A percentile compares a stretch with the other conserved stretches of the same genome.
phyloP scores from a whole-genome alignment of 495 filamentous ascomycete genomes.

The Lasiosphaeria miniovina region DNA sequence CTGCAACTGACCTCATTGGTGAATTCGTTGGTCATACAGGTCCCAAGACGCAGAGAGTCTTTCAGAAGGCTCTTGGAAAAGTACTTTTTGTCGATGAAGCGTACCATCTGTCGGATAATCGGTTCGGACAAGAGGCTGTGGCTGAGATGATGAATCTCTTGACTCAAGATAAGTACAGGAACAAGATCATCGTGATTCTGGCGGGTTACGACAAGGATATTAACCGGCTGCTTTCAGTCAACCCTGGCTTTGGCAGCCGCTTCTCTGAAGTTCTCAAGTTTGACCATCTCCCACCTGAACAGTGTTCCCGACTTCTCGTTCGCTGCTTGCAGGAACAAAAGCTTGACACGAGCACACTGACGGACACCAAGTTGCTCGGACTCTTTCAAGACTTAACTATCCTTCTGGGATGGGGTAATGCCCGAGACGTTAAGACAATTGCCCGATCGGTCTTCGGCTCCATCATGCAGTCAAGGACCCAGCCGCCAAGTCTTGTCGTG shows the following conservation, averaged over 20 bases:
- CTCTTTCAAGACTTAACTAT: not conserved
- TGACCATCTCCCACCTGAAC: slow-evolving; percentile 35
- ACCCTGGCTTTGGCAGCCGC: slow-evolving; percentile 55
- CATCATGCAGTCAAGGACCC: not conserved
- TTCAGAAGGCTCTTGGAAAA: slow-evolving; percentile 59
- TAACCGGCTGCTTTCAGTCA: slow-evolving; percentile 62
- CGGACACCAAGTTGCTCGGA: not conserved
- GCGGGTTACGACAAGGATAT: slow-evolving; percentile 73
- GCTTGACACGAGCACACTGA: not conserved
- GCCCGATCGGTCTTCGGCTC: not conserved
- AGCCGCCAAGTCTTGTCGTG: not conserved
- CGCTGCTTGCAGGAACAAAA: slow-evolving; percentile 20
- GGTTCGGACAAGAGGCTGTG: slow-evolving; percentile 67
- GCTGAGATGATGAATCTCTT: slow-evolving; percentile 68
- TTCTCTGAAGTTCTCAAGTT: slow-evolving; percentile 60
- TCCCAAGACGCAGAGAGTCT: slow-evolving; percentile 54
- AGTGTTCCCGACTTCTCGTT: slow-evolving; percentile 46
- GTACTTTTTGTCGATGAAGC: slow-evolving; percentile 70
- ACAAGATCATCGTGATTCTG: slow-evolving; percentile 71
- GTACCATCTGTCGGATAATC: slow-evolving; percentile 55
- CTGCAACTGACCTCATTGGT: slow-evolving; percentile 60
- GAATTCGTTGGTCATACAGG: slow-evolving; percentile 61
- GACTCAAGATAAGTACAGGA: slow-evolving; percentile 58
- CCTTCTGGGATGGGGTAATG: not conserved
- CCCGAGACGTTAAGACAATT: not conserved